Evolutionary conservation across 495 filamentous ascomycete species (phyloP).

Genomic region (Friedmanniomyces simplex): DNA sequence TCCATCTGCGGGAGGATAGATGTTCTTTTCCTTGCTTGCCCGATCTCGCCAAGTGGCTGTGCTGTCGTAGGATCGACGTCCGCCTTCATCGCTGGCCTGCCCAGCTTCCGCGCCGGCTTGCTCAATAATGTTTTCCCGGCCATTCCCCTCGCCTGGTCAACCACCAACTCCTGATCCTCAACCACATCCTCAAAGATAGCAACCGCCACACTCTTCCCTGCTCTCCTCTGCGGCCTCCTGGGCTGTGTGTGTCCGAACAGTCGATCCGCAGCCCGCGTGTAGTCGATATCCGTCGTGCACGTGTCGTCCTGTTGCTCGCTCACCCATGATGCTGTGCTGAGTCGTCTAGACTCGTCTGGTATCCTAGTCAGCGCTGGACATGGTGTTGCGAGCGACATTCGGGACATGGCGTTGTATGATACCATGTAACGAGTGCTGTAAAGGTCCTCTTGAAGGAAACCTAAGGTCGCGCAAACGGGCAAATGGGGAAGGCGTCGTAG

Average conservation of each 20-base stretch:
- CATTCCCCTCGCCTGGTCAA: background rate
- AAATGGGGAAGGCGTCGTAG: background rate
- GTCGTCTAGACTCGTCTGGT: background rate
- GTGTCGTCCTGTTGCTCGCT: conserved; percentile 11
- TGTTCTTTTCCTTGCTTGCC: background rate
- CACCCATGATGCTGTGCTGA: background rate
- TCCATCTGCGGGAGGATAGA: background rate
- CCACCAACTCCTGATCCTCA: conserved; percentile 11
- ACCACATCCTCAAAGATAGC: conserved; percentile 20
- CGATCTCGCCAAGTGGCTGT: background rate
- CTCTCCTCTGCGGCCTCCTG: conserved; percentile 4
- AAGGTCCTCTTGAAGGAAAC: background rate
- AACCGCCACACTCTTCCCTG: background rate
- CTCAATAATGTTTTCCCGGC: conserved; percentile 5
- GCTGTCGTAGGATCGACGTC: background rate
- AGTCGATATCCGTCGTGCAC: conserved; percentile 15
- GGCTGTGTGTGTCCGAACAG: conserved; percentile 9
- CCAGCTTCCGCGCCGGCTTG: conserved; percentile 17
- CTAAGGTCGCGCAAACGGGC: no score
- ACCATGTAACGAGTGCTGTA: background rate
- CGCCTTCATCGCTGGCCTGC: background rate
- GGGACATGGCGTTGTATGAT: conserved; percentile 6
- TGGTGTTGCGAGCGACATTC: conserved; percentile 12
- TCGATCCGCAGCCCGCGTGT: conserved; percentile 13
- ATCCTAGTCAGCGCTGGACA: conserved; percentile 11